phyloP scores from a whole-genome alignment of 2,329 filamentous ascomycete genomes.

The Penicillium brasilianum region DNA sequence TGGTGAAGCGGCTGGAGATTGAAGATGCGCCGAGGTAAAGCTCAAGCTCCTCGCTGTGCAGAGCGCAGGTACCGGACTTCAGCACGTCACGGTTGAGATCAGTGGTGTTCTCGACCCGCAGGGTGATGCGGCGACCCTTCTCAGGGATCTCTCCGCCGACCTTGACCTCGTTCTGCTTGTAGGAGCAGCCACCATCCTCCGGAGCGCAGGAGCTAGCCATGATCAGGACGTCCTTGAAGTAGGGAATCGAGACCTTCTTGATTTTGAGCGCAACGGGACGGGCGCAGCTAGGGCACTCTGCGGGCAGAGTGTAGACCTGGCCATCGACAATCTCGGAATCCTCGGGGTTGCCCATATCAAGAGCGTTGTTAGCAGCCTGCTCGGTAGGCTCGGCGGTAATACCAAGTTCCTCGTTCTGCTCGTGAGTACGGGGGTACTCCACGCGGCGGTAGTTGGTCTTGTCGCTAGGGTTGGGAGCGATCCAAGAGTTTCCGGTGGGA shows the following conservation, averaged over 20 bases:
- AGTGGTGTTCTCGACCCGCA: slow-evolving; percentile 68
- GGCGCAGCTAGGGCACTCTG: slow-evolving; percentile 88
- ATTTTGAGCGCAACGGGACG: slow-evolving; percentile 79
- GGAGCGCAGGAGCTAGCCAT: slow-evolving; percentile 8
- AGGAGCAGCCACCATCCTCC: slow-evolving; percentile 66
- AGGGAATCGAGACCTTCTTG: slow-evolving; percentile 96
- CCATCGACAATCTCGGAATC: slow-evolving; percentile 88
- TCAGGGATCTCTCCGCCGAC: slow-evolving; percentile 91
- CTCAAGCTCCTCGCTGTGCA: slow-evolving; percentile 84
- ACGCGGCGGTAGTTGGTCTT: slow-evolving; percentile 85
- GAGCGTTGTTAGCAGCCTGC: slow-evolving; percentile 38
- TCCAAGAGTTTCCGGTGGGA: slow-evolving; percentile 93
- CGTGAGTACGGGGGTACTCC: slow-evolving; percentile 79
- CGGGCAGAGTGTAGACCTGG: slow-evolving; percentile 90
- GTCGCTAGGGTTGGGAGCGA: slow-evolving; percentile 77
- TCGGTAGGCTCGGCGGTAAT: slow-evolving; percentile 58
- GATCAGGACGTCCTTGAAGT: slow-evolving; percentile 86
- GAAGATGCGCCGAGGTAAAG: slow-evolving; percentile 50
- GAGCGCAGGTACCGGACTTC: slow-evolving; percentile 89
- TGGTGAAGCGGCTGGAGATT: slow-evolving; percentile 74
- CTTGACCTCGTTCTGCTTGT: slow-evolving; percentile 96
- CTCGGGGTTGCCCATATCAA: slow-evolving; percentile 57
- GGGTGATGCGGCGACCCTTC: slow-evolving; percentile 59
- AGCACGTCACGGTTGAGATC: slow-evolving; percentile 92
- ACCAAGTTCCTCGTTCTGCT: slow-evolving; percentile 86